Base-by-base conservation (phyloP, 495 filamentous ascomycete genomes). In the Xylaria flabelliformis region DNA sequence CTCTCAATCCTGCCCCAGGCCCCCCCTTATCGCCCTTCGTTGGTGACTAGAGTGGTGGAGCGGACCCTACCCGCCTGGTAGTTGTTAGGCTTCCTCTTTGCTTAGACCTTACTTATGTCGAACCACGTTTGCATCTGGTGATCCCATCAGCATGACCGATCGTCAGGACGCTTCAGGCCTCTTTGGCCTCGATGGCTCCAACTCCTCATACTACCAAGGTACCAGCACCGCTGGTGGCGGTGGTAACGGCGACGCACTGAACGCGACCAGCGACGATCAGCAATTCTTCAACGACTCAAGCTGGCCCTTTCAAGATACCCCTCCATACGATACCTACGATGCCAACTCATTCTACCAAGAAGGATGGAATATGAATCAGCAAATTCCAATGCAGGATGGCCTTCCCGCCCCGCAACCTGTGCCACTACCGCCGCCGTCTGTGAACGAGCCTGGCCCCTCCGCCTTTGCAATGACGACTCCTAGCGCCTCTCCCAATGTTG, bases 221-320 rank as follows among this genome's bases (percentile, higher is more conserved):
- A 69, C 55, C 72, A 70, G 62, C 62, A 70, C 77, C 44, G 72
- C 76, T 71, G 73, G 76, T 67, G 73, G 36, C 36, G 61, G 70
- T 29, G 41, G 70, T 46, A 77, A 77, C 61, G 73, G 76, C 72
- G 78, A 81, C 70, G 76, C 77, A 48, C 63, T 78, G 65, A 77
- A 73, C 71, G 55, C 70, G 24, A 69, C 63, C 73, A 74, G 72
- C 71, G 73, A 71, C 59, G 78, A 79, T 51, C 76, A 80, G 56
- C 77, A 77, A 64, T 78, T 78, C 55, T 78, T 80, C 67, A 78
- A 74, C 73, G 77, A 78, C 36, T 73, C 75, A 15, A 79, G 78
- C 73, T 85, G 84, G 84, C 41, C 62, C 72, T 84, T 85, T 55
- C 80, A 83, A 65, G 81, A 83, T 72, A 82, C 83, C 12, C 81